Percentiles rank a stretch among this genome's conserved stretches.
phyloP scores from a whole-genome alignment of 2,329 filamentous ascomycete species.

The Cyclaneusma minus region DNA sequence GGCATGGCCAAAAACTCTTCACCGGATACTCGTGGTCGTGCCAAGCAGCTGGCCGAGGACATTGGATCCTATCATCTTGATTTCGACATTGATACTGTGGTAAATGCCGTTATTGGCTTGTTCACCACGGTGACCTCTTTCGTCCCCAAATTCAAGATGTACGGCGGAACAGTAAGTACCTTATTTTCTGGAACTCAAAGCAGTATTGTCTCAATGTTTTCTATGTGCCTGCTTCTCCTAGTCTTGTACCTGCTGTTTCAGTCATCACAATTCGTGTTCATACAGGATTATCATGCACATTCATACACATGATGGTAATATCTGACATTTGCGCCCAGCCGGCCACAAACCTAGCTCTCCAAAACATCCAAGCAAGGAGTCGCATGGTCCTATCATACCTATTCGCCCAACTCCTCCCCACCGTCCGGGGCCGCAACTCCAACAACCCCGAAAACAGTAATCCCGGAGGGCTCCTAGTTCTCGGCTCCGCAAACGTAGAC shows the following conservation, averaged over 20 bases:
- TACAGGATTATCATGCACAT: not conserved
- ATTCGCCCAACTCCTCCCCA: conserved; percentile 46
- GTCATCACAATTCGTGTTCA: too few relatives aligned
- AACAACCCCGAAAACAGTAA: conserved; percentile 5
- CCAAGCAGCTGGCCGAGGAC: conserved; percentile 38
- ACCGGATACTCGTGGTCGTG: conserved; percentile 49
- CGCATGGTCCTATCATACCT: conserved; percentile 51
- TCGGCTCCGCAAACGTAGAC: conserved; percentile 54
- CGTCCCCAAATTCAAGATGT: conserved; percentile 40
- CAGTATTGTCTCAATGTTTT: too few relatives aligned
- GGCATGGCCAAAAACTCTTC: conserved; percentile 53
- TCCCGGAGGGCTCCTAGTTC: conserved; percentile 46
- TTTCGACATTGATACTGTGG: conserved; percentile 56
- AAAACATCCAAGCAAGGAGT: conserved; percentile 47
- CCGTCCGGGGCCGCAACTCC: conserved; percentile 30
- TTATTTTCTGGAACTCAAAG: too few relatives aligned
- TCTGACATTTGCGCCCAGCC: not conserved
- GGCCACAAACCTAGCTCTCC: conserved; percentile 35
- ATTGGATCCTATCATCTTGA: conserved; percentile 63
- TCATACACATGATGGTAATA: not conserved
- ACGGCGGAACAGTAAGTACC: conserved; percentile 42
- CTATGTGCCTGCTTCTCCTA: too few relatives aligned
- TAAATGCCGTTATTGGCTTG: conserved; percentile 42
- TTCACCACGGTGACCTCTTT: conserved; percentile 43
- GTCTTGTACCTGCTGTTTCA: too few relatives aligned